Evolutionary conservation across 495 filamentous ascomycete genomes (phyloP), one percentile per base, ranked within the genome.

Genomic region (Penicillium cinerascens): DNA sequence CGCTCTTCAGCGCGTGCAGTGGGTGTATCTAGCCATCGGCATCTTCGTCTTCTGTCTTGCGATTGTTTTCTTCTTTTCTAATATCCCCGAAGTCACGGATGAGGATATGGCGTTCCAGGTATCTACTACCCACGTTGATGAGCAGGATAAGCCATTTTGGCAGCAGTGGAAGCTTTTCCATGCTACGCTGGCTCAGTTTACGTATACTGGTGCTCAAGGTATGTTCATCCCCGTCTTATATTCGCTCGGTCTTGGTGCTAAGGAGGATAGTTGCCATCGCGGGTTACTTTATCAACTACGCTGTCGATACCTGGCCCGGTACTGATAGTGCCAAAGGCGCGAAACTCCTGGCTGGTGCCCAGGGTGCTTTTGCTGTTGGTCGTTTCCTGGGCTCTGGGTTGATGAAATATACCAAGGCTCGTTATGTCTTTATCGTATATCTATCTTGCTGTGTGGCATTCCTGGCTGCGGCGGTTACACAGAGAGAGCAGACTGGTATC

Each of bases 11-110:
- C 75, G 73, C 25, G 87, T 91, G 18, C 87, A 91, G 64, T 90
- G 87, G 87, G 70, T 85, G 0, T 91, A 90, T 60, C 77, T 90
- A 0, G 85, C 79, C 43, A 83, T 89, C 44, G 86, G 86, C 3
- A 80, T 87, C 36, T 84, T 90, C 53, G 85, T 85, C 48, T 87
- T 85, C 42, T 68, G 79, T 21, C 79, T 88, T 17, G 81, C 80
- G 0, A 59, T 44, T 5, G 67, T 74, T 4, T 77, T 76, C 39
- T 77, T 72, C 49, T 40, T 74, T 29, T 68, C 74, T 22, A 66
- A 70, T 36, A 77, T 82, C 33, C 81, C 79, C 9, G 80, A 84
- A 49, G 68, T 82, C 29, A 81, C 79, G 0, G 78, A 82, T 51
- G 78, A 74, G 46, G 79, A 83, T 49, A 83, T 82, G 80, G 72